A percentile compares a stretch with the other conserved stretches of the same genome.
phyloP scores from a whole-genome alignment of 2,329 filamentous ascomycete genomes.

The Exophiala sp. region DNA sequence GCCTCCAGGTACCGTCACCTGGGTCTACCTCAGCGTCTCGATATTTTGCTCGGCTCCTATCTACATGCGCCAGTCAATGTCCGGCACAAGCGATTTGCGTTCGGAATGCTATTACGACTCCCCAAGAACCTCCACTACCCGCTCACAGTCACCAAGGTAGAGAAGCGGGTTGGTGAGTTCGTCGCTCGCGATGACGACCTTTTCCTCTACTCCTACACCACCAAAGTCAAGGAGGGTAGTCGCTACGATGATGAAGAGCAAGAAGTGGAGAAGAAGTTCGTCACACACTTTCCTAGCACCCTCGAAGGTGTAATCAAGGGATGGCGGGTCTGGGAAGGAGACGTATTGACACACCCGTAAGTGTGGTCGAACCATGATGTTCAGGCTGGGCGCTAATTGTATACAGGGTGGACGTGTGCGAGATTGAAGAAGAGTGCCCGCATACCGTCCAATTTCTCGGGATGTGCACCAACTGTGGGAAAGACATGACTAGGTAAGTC shows the following conservation, averaged over 20 bases:
- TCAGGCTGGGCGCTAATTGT: conserved; percentile 1
- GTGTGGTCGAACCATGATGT: conserved; percentile 21
- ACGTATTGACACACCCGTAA: conserved; percentile 41
- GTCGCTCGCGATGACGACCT: conserved; percentile 71
- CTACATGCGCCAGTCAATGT: conserved; percentile 23
- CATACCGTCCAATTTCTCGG: conserved; percentile 89
- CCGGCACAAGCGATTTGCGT: conserved; percentile 5
- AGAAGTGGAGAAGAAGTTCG: conserved; percentile 63
- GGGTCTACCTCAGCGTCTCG: not conserved
- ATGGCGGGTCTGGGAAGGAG: conserved; percentile 61
- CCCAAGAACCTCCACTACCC: conserved; percentile 71
- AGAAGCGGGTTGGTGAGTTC: conserved; percentile 67
- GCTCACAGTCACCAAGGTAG: conserved; percentile 80
- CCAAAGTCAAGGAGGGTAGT: conserved; percentile 56
- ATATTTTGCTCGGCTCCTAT: not conserved
- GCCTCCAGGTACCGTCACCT: not conserved
- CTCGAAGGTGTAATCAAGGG: conserved; percentile 70
- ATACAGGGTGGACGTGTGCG: conserved; percentile 54
- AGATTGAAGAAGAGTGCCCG: conserved; percentile 83
- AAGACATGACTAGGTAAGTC: conserved; percentile 80
- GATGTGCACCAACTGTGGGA: conserved; percentile 85
- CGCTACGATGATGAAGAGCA: conserved; percentile 68
- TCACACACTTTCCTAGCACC: conserved; percentile 74
- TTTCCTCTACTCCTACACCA: conserved; percentile 82
- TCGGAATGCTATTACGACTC: conserved; percentile 44